Base-by-base conservation (phyloP, 495 filamentous ascomycete species). In the Penicillium canescens region DNA sequence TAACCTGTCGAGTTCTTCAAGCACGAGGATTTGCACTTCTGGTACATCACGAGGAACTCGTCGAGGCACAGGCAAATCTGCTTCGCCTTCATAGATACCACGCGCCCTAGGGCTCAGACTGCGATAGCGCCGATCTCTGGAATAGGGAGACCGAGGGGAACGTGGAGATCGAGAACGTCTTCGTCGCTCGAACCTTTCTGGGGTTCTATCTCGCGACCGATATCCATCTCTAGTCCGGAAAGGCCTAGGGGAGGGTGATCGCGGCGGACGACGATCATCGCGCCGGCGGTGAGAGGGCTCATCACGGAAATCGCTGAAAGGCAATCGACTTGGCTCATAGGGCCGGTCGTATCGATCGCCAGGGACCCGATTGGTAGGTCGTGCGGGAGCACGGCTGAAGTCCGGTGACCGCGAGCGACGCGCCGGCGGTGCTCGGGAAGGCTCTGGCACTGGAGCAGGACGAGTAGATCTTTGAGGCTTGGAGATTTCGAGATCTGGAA, bases 401-500 rank as follows among this genome's bases (percentile, higher is more conserved):
- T 90, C 88, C 24, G 89, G 88, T n/a, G 89, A 89, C 34, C 86
- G 77, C 26, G 88, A 88, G 50, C 87, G 82, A 55, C 75, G 71
- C 20, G 71, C 62, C n/a, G 67, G 73, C 34, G 63, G 65, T 38
- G 69, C 68, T 50, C 71, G 72, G 50, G 62, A 55, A 42, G 70
- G 39, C 46, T 75, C 78, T 51, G 49, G 3, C 26, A 74, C 63
- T 34, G 73, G 62, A 52, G 65, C 64, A 24, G 77, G 74, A 33
- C 85, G 79, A 13, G 85, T 87, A 54, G 88, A 91, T 66, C 89
- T 86, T 66, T 97, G 91, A 2, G 86, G 84, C 46, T 93, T 95
- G 2, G 92, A 96, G 35, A 97, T 86, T 67, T 98, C 94, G 37
- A 98, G 87, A 68, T 98, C 94, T 96, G 61, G 11, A 36, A 37